Evolutionary conservation across 495 filamentous ascomycete species (phyloP), one percentile per base, ranked within the genome.

Genomic region (Staphylotrichum tortipilum): DNA sequence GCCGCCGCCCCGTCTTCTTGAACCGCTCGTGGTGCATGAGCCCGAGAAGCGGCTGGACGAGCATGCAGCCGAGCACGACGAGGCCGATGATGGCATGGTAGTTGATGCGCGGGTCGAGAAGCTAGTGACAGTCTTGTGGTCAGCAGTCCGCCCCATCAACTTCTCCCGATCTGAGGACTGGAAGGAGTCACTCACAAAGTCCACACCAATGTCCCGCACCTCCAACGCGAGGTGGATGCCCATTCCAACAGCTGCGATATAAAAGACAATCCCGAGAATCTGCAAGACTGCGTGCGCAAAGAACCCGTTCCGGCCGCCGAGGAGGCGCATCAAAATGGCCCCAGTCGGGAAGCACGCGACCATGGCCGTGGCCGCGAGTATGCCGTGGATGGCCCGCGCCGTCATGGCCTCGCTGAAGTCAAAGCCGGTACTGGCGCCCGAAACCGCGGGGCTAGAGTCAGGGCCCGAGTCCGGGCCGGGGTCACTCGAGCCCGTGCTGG

Each of bases 21-120:
- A 70, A 85, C 33, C 67, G 70, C 38, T 66, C 52, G 60, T 89
- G 85, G 51, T 89, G 85, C 6, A 79, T 39, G 8, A 78, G 40
- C 7, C 83, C 85, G 19, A 85, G 66, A 8, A 73, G 30, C 0
- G 80, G 83, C 60, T 88, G 84, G 26, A 85, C 40, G 44, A 79
- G 50, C 15, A 83, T 50, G 7, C 76, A 62, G 0, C 55, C 66
- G 11, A 80, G 49, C 3, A 87, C 68, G 28, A 83, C 65, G 31
- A 84, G 67, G 15, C 85, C 85, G 57, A 88, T 69, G 52, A 75
- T 70, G 35, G 70, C 68, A 50, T 77, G 75, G 11, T 67, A 67
- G 43, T 55, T 68, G 19, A 54, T 53, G 14, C 49, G 38, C 0
- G 60, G 38, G n/a, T 65, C 56, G 22, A 50, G 22, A 31, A 69